A percentile compares a stretch with the other conserved stretches of the same genome.
phyloP scores from a whole-genome alignment of 257 asterid genomes.

The Forsythia viridissima region DNA sequence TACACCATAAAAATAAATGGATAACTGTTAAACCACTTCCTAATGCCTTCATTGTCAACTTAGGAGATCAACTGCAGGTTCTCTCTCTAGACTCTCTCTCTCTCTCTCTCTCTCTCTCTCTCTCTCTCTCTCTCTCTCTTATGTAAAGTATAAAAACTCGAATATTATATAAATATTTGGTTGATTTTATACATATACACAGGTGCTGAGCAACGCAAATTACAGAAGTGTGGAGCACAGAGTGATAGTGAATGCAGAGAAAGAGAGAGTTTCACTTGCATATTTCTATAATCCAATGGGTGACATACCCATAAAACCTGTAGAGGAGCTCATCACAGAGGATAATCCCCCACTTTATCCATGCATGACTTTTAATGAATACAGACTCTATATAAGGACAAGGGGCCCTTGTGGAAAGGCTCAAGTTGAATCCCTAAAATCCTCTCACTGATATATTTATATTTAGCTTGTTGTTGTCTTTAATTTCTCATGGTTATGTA shows the following conservation, averaged over 20 bases:
- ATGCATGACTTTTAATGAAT: slow-evolving; percentile 51
- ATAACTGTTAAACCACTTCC: slow-evolving; percentile 67
- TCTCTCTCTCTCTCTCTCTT: neutral
- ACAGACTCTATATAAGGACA: slow-evolving; percentile 48
- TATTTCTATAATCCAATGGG: slow-evolving; percentile 68
- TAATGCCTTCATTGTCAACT: slow-evolving; percentile 72
- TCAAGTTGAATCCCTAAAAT: slow-evolving; percentile 53
- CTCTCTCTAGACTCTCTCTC: neutral
- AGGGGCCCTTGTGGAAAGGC: slow-evolving; percentile 66
- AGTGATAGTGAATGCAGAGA: slow-evolving; percentile 60
- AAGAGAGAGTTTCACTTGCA: slow-evolving; percentile 64
- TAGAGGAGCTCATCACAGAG: slow-evolving; percentile 46
- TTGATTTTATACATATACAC: slow-evolving; percentile 10
- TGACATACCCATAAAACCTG: slow-evolving; percentile 52
- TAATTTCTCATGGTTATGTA: slow-evolving; percentile 1
- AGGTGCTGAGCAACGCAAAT: slow-evolving; percentile 62
- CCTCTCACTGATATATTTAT: slow-evolving; percentile 7
- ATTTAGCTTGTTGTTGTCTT: neutral
- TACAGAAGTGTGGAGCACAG: slow-evolving; percentile 74
- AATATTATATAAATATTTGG: neutral
- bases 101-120: neutral
- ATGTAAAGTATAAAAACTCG: no score
- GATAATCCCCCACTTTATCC: slow-evolving; percentile 43
- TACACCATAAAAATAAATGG: slow-evolving; percentile 59
- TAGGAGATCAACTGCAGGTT: slow-evolving; percentile 89